Conservation (phyloP, 805 yeast genomes). For the Spathaspora boniae region DNA sequence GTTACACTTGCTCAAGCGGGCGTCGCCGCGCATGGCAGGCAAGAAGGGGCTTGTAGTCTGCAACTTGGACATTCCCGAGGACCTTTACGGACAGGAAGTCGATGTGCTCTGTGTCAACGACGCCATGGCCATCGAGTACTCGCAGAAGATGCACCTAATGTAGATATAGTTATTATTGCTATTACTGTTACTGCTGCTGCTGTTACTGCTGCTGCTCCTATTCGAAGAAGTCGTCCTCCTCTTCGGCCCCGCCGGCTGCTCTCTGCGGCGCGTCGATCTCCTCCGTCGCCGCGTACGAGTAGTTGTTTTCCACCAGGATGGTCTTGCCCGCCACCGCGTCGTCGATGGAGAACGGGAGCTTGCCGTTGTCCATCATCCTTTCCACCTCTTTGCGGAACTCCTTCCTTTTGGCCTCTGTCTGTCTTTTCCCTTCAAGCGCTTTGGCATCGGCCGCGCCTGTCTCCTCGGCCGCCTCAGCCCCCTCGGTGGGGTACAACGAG, state of each 20-base stretch:
- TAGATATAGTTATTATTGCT: background rate
- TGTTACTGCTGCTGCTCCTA: constrained; percentile 2
- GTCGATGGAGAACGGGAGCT: constrained; percentile 50
- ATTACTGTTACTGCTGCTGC: constrained; percentile 1
- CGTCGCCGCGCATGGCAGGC: constrained; percentile 51
- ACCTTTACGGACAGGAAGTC: constrained; percentile 43
- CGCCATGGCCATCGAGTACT: constrained; percentile 56
- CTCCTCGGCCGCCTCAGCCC: constrained; percentile 24
- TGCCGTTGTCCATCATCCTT: constrained; percentile 47
- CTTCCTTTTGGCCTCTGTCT: constrained; percentile 42
- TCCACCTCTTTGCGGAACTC: constrained; percentile 49
- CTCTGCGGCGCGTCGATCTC: constrained; percentile 44
- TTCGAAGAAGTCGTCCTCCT: constrained; percentile 46
- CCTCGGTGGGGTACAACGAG: constrained; percentile 67
- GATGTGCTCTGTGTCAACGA: constrained; percentile 58
- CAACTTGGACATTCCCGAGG: constrained; percentile 48
- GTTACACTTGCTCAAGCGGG: constrained; percentile 66
- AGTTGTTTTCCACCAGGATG: constrained; percentile 20
- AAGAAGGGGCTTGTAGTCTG: constrained; percentile 40
- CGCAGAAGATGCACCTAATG: constrained; percentile 9
- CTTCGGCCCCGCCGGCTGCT: constrained; percentile 17
- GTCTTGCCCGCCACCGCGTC: constrained; percentile 42
- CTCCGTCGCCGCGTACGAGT: constrained; percentile 15
- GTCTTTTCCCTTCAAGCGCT: constrained; percentile 38
- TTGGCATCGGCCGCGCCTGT: constrained; percentile 22